Base-by-base conservation (phyloP, 192 early-diverging fungal genomes). In the Coemansia sp. region DNA sequence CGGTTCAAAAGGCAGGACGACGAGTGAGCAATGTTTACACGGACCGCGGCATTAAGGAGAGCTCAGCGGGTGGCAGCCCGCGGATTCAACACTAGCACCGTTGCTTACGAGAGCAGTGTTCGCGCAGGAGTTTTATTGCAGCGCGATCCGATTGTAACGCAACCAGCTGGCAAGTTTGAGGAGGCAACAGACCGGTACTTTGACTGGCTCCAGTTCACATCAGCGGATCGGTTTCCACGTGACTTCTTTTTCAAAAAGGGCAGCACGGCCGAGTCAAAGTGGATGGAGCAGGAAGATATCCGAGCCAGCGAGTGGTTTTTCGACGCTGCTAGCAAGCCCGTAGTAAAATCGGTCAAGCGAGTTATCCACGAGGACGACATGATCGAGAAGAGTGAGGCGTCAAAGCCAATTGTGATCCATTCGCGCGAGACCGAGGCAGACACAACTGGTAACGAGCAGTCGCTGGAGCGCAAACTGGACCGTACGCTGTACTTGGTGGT, bases 401-500 rank as follows among this genome's bases (percentile, higher is more conserved):
- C 40, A 17, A 89, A 66, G 80, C 76, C 48, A 71, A 91, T 92
- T 20, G 84, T 84, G 29, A 80, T 86, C 42, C 83, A 83, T 40
- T 76, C 81, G 32, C 63, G 89, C 32, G 66, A 83, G 34, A 92
- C 90, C 6, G 76, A 86, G 61, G 89, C 88, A 1, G 92, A 96
- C 72, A 75, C 68, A 27, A 75, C 58, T 15, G 84, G 89, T 20
- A 91, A 93, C 68, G 53, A 87, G 13, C 87, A 78, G 75, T 89
- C 86, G n/a, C 73, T 94, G 68, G 90, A 96, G 83, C 86, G 94
- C 66, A 85, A 80, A 39, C 86, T 94, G 66, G 83, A 90, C 59
- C 62, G 89, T 71, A 92, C 91, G 17, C 76, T 96, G 69, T 96
- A 92, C 82, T 71, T 96, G 50, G 83, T 95, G 61, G 91, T 95